A percentile compares a stretch with the other conserved stretches of the same genome.
Evolutionary conservation across 2,329 filamentous ascomycete species (phyloP).

Genomic region (Periconia macrospinosa): DNA sequence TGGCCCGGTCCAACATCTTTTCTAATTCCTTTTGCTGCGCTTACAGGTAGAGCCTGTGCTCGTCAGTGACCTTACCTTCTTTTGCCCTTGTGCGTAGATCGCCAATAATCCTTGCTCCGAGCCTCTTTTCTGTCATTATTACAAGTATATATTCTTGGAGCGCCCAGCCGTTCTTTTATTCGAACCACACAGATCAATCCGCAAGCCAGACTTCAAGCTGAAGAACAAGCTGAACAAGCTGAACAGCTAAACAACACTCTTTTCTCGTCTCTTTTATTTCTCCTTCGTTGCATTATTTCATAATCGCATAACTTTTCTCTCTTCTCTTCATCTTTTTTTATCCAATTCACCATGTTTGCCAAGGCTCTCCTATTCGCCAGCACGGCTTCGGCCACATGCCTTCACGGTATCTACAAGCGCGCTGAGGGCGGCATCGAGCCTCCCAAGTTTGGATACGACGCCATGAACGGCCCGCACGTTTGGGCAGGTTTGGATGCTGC

Average conservation of each 20-base stretch:
- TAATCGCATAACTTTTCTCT: not conserved
- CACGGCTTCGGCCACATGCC: slow-evolving; percentile 44
- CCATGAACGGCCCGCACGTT: slow-evolving; percentile 53
- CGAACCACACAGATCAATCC: not conserved
- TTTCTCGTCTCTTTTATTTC: not conserved
- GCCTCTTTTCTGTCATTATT: not conserved
- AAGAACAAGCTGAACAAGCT: too few species aligned
- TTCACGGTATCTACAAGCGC: slow-evolving; percentile 46
- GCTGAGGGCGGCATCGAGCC: slow-evolving; percentile 32
- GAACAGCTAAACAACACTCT: too few species aligned
- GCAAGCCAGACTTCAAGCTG: too few species aligned
- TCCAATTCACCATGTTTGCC: slow-evolving; percentile 32
- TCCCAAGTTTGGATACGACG: slow-evolving; percentile 46
- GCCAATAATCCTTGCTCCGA: not conserved
- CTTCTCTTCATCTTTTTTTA: not conserved
- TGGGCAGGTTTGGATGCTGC: slow-evolving; percentile 52
- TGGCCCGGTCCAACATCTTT: not conserved
- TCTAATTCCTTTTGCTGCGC: not conserved
- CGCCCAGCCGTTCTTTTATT: not conserved
- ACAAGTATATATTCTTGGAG: not conserved
- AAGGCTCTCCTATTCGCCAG: slow-evolving; percentile 32
- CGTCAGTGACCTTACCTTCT: not conserved
- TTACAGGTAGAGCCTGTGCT: not conserved
- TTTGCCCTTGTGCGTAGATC: not conserved
- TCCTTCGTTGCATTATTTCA: not conserved